phyloP scores from a whole-genome alignment of 371 early-diverging fungal genomes.

The Dentiscutata heterogama region DNA sequence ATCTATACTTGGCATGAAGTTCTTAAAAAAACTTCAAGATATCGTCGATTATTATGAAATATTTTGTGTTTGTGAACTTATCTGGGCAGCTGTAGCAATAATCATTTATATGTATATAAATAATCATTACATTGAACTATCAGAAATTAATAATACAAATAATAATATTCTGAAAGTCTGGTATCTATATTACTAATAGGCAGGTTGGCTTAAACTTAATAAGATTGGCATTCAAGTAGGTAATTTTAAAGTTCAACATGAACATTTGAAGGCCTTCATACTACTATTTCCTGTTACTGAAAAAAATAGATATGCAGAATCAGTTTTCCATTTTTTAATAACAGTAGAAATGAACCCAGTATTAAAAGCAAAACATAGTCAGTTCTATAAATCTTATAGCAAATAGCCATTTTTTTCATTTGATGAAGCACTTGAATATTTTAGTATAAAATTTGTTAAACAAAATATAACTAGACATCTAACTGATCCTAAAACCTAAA shows the following conservation, averaged over 20 bases:
- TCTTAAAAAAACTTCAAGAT: neutral
- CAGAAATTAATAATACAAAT: neutral
- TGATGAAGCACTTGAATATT: conserved; percentile 26
- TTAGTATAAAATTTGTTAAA: conserved; percentile 23
- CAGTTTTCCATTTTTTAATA: neutral
- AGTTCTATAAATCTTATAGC: neutral
- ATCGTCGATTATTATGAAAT: neutral
- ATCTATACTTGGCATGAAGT: neutral
- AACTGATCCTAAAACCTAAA: conserved; percentile 31
- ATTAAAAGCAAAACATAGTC: neutral
- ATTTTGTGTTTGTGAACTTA: neutral
- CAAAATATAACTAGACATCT: conserved; percentile 12
- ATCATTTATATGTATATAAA: neutral
- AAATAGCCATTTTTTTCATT: neutral
- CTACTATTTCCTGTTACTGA: neutral
- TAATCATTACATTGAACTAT: neutral
- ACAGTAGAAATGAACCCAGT: neutral
- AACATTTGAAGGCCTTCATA: neutral
- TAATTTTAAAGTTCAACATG: neutral
- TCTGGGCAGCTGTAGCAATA: conserved; percentile 4
- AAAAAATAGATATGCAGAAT: too few species aligned
- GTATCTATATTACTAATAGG: neutral
- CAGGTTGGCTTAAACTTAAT: neutral
- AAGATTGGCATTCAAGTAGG: neutral
- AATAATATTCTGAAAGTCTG: neutral